phyloP scores from a whole-genome alignment of 805 yeast species.

The Saccharomycopsis fermentans region DNA sequence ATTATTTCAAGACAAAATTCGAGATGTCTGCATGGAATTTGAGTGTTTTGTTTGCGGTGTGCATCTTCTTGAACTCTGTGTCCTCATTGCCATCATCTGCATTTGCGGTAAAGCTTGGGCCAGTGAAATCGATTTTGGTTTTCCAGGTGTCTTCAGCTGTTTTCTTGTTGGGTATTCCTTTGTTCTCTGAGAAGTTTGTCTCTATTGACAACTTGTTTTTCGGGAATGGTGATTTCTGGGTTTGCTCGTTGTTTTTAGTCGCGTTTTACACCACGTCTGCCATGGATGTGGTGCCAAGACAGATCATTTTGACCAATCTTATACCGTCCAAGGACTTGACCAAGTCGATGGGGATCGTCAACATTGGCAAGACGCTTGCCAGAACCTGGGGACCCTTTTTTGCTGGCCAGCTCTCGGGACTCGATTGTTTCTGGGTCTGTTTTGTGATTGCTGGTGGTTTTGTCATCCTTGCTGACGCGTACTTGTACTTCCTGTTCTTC shows the following conservation, averaged over 20 bases:
- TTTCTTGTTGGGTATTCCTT: constrained; percentile 46
- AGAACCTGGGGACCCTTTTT: constrained; percentile 72
- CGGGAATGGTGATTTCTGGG: constrained; percentile 18
- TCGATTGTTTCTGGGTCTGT: constrained; percentile 36
- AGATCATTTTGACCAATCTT: constrained; percentile 61
- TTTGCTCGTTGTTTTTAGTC: constrained; percentile 43
- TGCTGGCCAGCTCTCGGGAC: constrained; percentile 63
- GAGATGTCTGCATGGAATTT: constrained; percentile 42
- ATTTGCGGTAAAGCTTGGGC: constrained; percentile 60
- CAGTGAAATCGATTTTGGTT: constrained; percentile 61
- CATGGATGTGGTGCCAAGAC: constrained; percentile 92
- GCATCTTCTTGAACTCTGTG: constrained; percentile 52
- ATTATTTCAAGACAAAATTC: constrained; percentile 57
- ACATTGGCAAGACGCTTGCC: constrained; percentile 78
- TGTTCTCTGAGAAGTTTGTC: constrained; percentile 25
- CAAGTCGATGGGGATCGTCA: constrained; percentile 74
- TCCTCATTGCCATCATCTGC: constrained; percentile 72
- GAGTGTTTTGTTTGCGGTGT: constrained; percentile 58
- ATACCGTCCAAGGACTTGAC: constrained; percentile 58
- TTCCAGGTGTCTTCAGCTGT: constrained; percentile 75
- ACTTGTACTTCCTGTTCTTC: constrained; percentile 26
- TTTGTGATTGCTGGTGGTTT: constrained; percentile 43
- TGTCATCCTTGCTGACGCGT: constrained; percentile 30
- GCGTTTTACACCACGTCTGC: constrained; percentile 55
- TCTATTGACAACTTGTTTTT: not conserved